Conservation (phyloP, 129 eudicot species). For the Solidago caesia region DNA sequence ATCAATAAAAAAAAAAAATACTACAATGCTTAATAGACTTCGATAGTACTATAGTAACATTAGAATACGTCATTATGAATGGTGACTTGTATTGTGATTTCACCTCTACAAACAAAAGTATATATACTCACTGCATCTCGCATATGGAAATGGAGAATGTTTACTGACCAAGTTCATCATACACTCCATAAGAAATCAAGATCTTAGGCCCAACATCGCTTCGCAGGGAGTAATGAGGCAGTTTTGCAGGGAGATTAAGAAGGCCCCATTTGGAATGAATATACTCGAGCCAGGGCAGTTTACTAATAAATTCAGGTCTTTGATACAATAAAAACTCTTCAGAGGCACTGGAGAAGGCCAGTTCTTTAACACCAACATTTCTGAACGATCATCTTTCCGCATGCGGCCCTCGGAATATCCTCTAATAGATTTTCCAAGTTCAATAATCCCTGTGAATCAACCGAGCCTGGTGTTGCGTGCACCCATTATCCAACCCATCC, state of each 20-base stretch:
- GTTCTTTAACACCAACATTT: conserved; percentile 77
- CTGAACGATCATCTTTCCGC: conserved; percentile 53
- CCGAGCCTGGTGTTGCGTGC: too few relatives aligned
- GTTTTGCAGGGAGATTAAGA: conserved; percentile 93
- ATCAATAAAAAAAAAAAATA: conserved; percentile 1
- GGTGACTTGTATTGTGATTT: not conserved
- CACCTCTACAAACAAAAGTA: conserved; percentile 24
- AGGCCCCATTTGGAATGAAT: conserved; percentile 99
- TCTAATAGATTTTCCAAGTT: conserved; percentile 75
- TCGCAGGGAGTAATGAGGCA: conserved; percentile 91
- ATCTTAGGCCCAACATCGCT: conserved; percentile 92
- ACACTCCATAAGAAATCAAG: conserved; percentile 70
- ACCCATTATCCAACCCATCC: too few relatives aligned
- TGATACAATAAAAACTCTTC: conserved; percentile 89
- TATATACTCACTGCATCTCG: conserved; percentile 77
- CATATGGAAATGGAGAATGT: conserved; percentile 72
- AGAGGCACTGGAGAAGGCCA: conserved; percentile 95
- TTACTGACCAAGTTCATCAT: conserved; percentile 64
- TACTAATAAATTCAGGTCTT: conserved; percentile 88
- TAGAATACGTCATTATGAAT: conserved; percentile 20
- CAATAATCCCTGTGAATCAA: conserved; percentile 28
- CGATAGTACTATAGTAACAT: not conserved
- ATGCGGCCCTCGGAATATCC: conserved; percentile 90
- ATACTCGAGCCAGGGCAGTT: conserved; percentile 85
- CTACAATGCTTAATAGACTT: conserved; percentile 12